A percentile compares a stretch with the other conserved stretches of the same genome.
phyloP scores from a whole-genome alignment of 805 yeast genomes.

The Kodamaea laetipori region DNA sequence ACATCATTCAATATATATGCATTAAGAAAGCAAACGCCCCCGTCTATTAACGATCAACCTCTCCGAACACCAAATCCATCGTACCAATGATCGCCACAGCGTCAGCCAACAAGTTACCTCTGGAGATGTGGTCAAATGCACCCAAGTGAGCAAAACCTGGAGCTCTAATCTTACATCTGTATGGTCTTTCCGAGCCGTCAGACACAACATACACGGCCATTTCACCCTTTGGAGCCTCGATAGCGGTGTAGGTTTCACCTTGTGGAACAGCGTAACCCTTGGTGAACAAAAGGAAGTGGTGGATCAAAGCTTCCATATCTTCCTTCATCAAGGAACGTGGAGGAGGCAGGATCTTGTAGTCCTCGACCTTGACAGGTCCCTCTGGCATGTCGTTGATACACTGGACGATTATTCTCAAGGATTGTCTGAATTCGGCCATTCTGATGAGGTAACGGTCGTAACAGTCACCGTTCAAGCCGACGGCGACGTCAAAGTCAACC shows the following conservation, averaged over 20 bases:
- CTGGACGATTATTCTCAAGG: constrained; percentile 84
- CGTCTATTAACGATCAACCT: constrained; percentile 73
- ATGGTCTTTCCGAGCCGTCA: constrained; percentile 89
- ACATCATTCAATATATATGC: constrained; percentile 5
- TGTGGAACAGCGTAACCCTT: constrained; percentile 88
- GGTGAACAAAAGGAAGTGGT: constrained; percentile 83
- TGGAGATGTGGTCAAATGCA: constrained; percentile 82
- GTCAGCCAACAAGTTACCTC: constrained; percentile 87
- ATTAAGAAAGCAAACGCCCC: constrained; percentile 1
- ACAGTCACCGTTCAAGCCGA: constrained; percentile 86
- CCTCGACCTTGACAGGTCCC: constrained; percentile 90
- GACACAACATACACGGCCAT: constrained; percentile 89
- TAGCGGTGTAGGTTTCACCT: constrained; percentile 89
- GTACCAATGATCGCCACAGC: constrained; percentile 94
- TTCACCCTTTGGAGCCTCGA: constrained; percentile 95
- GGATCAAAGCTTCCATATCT: constrained; percentile 90
- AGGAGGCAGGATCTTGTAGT: constrained; percentile 82
- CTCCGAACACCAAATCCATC: constrained; percentile 93
- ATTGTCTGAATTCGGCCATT: constrained; percentile 92
- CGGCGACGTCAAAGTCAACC: constrained; percentile 86
- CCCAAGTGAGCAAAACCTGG: constrained; percentile 91
- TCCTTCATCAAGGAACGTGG: constrained; percentile 81
- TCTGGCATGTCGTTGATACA: constrained; percentile 91
- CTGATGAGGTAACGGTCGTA: constrained; percentile 86
- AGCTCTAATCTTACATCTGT: constrained; percentile 91